phyloP scores from a whole-genome alignment of 2,329 filamentous ascomycete genomes.

The Fusarium sp. region DNA sequence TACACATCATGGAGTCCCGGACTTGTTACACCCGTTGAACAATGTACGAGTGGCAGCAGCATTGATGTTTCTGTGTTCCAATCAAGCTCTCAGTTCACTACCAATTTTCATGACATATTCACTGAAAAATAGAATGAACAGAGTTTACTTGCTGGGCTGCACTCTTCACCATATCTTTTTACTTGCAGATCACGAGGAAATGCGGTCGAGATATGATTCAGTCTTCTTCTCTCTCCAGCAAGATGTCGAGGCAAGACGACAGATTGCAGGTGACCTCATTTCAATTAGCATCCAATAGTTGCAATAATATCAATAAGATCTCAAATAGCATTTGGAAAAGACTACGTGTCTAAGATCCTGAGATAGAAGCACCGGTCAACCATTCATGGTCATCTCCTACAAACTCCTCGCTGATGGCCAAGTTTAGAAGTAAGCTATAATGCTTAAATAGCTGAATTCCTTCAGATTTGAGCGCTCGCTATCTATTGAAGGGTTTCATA shows the following conservation, averaged over 20 bases:
- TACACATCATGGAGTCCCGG: fast-evolving
- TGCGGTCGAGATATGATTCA: neutral
- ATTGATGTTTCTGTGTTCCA: neutral
- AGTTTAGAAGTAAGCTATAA: neutral
- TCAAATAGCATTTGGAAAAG: neutral
- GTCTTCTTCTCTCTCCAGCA: neutral
- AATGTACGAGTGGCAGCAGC: neutral
- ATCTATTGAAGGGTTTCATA: neutral
- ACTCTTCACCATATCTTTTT: neutral
- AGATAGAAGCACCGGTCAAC: neutral
- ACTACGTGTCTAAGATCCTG: neutral
- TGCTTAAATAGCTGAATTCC: neutral
- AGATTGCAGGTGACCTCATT: neutral
- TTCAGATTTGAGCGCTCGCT: neutral
- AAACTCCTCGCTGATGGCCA: neutral
- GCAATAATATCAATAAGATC: fast-evolving
- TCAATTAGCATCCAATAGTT: neutral
- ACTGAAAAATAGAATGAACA: neutral
- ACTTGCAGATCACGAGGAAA: neutral
- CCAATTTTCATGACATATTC: neutral
- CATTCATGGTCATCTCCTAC: neutral
- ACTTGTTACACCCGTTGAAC: neutral
- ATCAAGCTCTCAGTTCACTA: neutral
- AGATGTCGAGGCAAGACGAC: neutral
- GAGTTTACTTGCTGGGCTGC: neutral